A percentile compares a stretch with the other conserved stretches of the same genome.
Conservation (phyloP, 352 stramenopile species). For the Phytopythium helicoides region DNA sequence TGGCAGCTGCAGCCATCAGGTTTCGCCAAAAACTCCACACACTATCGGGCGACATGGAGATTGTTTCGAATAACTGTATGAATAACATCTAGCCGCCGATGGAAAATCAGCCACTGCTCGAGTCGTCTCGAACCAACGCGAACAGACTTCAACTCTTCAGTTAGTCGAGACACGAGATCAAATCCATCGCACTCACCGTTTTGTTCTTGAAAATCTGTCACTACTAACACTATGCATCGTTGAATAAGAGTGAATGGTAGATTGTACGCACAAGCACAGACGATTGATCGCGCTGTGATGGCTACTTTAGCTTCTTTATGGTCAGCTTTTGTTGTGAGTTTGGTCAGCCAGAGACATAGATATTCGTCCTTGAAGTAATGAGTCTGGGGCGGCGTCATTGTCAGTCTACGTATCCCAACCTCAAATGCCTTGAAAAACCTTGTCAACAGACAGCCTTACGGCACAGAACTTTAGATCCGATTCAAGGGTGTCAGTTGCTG, state of each 20-base stretch:
- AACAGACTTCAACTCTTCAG: conserved; percentile 4
- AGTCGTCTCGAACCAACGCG: conserved; percentile 26
- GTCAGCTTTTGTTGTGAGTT: neutral
- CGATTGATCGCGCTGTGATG: conserved; percentile 12
- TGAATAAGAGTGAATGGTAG: conserved; percentile 15
- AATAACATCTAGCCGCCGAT: conserved; percentile 21
- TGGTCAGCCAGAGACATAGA: neutral
- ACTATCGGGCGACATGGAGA: neutral
- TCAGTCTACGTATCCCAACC: neutral
- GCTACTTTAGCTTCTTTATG: neutral
- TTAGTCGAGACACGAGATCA: conserved; percentile 1
- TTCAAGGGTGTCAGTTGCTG: neutral
- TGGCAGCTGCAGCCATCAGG: conserved; percentile 1
- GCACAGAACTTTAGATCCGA: neutral
- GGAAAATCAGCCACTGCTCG: conserved; percentile 24
- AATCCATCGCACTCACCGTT: neutral
- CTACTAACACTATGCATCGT: conserved; percentile 4
- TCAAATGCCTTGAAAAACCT: conserved; percentile 1
- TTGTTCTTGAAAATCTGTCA: neutral
- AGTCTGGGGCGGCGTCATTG: neutral
- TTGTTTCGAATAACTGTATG: conserved; percentile 4
- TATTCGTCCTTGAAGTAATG: neutral
- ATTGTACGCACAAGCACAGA: conserved; percentile 27
- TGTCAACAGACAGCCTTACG: neutral
- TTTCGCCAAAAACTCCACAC: neutral